A percentile compares a stretch with the other conserved stretches of the same genome.
phyloP scores from a whole-genome alignment of 2,329 filamentous ascomycete species.

The Calonectria henricotiae region DNA sequence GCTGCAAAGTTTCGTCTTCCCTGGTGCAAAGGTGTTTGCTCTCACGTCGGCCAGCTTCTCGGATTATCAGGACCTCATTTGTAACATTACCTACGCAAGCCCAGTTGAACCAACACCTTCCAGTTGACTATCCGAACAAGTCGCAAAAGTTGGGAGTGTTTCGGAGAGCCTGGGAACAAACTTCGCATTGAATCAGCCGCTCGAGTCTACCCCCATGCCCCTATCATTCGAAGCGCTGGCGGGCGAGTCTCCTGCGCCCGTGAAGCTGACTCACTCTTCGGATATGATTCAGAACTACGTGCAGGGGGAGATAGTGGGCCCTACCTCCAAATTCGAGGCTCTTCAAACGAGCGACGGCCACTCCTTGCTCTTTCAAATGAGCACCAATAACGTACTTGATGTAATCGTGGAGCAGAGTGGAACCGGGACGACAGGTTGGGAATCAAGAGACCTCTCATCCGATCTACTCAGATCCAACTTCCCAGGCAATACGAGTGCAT shows the following conservation, averaged over 20 bases:
- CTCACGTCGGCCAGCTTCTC: no score
- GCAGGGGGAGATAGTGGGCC: conserved; percentile 26
- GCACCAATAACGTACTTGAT: background rate
- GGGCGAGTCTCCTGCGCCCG: background rate
- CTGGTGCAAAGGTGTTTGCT: no score
- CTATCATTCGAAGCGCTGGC: no score
- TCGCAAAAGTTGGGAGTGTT: no score
- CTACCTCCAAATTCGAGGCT: conserved; percentile 30
- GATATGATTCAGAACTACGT: conserved; percentile 34
- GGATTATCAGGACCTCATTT: no score
- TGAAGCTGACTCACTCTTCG: background rate
- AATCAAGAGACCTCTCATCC: background rate
- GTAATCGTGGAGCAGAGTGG: conserved; percentile 30
- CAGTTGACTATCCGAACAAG: no score
- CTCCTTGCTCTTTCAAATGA: conserved; percentile 23
- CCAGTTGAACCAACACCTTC: no score
- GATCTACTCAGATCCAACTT: background rate
- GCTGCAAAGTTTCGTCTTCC: no score
- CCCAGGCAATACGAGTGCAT: background rate
- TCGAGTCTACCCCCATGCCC: no score
- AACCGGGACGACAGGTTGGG: conserved; percentile 13
- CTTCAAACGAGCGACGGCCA: conserved; percentile 30
- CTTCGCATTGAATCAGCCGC: no score
- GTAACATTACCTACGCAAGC: no score
- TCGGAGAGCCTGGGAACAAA: no score